These are phyloP conservation scores for Prunus armeniaca DNA, from an alignment of 306 rosid genomes.

Conservation along the genomic window DNA sequence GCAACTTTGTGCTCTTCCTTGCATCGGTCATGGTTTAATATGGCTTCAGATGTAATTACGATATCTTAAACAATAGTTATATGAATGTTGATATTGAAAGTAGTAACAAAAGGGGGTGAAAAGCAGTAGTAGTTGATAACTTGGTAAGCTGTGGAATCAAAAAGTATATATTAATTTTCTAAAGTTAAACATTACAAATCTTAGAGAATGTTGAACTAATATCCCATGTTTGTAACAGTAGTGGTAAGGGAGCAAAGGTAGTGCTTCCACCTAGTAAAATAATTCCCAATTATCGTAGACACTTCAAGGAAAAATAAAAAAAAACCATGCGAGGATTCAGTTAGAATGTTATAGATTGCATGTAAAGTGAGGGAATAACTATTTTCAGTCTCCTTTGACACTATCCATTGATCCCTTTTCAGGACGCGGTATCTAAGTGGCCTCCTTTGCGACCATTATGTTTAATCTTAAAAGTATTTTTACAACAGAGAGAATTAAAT, in stretches of 20 bases:
- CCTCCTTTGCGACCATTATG: constrained; percentile 83
- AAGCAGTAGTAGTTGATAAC: neutral
- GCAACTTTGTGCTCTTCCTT: neutral
- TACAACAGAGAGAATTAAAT: constrained; percentile 93
- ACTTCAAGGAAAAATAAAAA: neutral
- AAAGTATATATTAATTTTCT: neutral
- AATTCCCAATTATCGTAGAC: neutral
- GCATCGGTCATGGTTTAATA: neutral
- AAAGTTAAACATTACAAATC: neutral
- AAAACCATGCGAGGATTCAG: neutral
- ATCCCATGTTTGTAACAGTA: neutral
- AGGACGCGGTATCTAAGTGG: constrained; percentile 72
- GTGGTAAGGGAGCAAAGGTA: neutral
- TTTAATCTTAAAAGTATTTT: constrained; percentile 86
- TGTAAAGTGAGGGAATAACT: neutral
- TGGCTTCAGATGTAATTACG: neutral
- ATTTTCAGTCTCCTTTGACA: neutral
- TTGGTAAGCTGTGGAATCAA: neutral
- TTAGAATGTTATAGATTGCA: neutral
- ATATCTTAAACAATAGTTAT: neutral
- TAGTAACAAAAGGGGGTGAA: neutral
- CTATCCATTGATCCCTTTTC: constrained; percentile 28
- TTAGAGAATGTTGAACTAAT: neutral
- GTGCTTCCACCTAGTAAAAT: neutral
- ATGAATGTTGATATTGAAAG: neutral